Percentiles rank a stretch among this genome's conserved stretches.
These are phyloP conservation scores for Paramecium octaurelia DNA, from an alignment of 73 alveolate genomes.

Conservation along the genomic window DNA sequence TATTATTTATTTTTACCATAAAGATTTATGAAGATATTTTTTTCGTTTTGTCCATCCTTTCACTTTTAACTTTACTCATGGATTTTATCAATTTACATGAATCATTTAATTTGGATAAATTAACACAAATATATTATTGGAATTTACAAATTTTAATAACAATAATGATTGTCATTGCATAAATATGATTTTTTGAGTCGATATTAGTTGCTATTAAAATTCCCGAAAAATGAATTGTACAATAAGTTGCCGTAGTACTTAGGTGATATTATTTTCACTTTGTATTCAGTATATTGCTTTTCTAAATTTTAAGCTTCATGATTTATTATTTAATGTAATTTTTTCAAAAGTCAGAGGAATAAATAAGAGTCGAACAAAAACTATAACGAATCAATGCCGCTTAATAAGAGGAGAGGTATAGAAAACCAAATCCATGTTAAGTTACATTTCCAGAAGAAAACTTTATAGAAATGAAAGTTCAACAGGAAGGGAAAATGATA, in stretches of 20 bases:
- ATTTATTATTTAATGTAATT: not conserved
- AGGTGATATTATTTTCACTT: not conserved
- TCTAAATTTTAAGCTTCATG: not conserved
- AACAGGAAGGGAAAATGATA: conserved; percentile 37
- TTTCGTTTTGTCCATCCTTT: too few relatives aligned
- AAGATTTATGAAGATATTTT: too few relatives aligned
- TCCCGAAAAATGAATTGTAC: too few relatives aligned
- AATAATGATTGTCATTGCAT: too few relatives aligned
- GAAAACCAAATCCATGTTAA: conserved; percentile 60
- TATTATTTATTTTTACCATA: too few relatives aligned
- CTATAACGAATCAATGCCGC: not conserved
- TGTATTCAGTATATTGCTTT: not conserved
- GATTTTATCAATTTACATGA: too few relatives aligned
- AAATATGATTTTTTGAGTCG: too few relatives aligned
- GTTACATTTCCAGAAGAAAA: conserved; percentile 46
- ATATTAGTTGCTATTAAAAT: too few relatives aligned
- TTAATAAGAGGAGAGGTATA: not conserved
- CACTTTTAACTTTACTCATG: too few relatives aligned
- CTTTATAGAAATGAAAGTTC: conserved; percentile 38
- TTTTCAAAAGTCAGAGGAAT: not conserved
- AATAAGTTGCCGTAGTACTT: not conserved
- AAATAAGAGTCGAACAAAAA: not conserved
- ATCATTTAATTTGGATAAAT: too few relatives aligned
- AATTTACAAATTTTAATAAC: too few relatives aligned
- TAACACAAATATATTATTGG: too few relatives aligned